Base-by-base conservation (phyloP, 2,329 filamentous ascomycete species). In the Colletotrichum eremochloae region DNA sequence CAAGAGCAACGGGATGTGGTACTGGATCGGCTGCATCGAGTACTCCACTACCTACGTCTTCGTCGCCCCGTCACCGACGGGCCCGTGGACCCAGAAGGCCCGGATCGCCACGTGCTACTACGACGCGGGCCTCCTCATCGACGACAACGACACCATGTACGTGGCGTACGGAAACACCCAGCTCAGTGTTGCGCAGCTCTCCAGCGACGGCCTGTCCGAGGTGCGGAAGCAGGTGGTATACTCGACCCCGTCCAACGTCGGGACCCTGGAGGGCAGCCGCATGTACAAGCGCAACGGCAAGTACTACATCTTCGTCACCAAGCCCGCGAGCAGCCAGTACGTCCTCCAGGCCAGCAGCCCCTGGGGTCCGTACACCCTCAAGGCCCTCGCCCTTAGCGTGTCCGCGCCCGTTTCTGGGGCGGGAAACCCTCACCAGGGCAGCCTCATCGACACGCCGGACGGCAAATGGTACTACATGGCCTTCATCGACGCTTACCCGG, bases 401-500 rank as follows among this genome's bases (percentile, higher is more conserved):
- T 53, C 74, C 0, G 79, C 83, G 0, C 86, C 87, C 0, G 75
- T 89, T 0, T 63, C 81, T 0, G 83, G 80, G 29, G 82, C 83
- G 0, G 87, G 87, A 0, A 78, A 77, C 20, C 82, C 84, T 0
- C 86, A 89, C 74, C 88, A 90, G 76, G 88, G 88, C 1, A 84
- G 86, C 20, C 79, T 90, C 11, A 82, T 90, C 5, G 81, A 87
- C 60, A 88, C 86, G 0, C 82, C 82, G 2, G 77, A 82, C 24
- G 85, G 84, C 0, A 79, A 85, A n/a, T 90, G 88, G 88, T 89
- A 87, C 75, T 90, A 88, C 75, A 85, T 89, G 76, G 83, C 85
- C 0, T 90, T 90, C 76, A 78, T 85, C 38, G 86, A 87, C 74
- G 81, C 83, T 0, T 90, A 88, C 73, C 88, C 89, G 0, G 83